Evolutionary conservation across 306 rosid genomes (phyloP).

Genomic region (Sicyos baderoa): DNA sequence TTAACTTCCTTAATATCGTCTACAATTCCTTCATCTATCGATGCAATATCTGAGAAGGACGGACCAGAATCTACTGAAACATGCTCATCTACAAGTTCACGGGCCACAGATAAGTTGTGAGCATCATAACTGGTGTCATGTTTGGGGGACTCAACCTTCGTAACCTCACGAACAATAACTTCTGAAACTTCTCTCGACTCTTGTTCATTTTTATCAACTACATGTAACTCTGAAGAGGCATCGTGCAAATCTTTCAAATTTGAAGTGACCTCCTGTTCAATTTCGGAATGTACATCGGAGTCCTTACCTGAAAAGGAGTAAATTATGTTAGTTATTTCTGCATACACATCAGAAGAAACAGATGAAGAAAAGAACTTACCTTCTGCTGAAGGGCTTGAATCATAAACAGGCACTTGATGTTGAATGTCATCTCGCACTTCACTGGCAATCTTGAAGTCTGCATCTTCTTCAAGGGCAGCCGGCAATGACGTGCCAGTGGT

Average conservation of each 20-base stretch:
- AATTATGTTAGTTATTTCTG: constrained; percentile 35
- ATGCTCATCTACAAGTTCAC: constrained; percentile 26
- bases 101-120: constrained; percentile 26
- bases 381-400: constrained; percentile 55
- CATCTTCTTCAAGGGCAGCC: constrained; percentile 47
- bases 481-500: constrained; percentile 25
- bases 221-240: constrained; percentile 32
- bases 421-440: constrained; percentile 43
- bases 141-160: constrained; percentile 27
- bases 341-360: constrained; percentile 44
- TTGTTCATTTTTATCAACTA: constrained; percentile 25
- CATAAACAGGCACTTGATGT: constrained; percentile 68
- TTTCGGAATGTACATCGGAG: constrained; percentile 28
- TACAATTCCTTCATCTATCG: constrained; percentile 17
- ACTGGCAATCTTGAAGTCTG: constrained; percentile 29
- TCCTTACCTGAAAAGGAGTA: constrained; percentile 28
- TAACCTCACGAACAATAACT: constrained; percentile 21
- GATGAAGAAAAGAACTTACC: constrained; percentile 37
- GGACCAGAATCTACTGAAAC: constrained; percentile 31
- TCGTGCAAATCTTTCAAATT: constrained; percentile 26
- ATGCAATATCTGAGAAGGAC: constrained; percentile 30
- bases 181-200: constrained; percentile 29
- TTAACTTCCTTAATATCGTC: constrained; percentile 18
- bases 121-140: constrained; percentile 24
- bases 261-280: constrained; percentile 22